Base-by-base conservation (phyloP, 768 basidiomycete genomes). In the Hemileccinum rubropunctum region DNA sequence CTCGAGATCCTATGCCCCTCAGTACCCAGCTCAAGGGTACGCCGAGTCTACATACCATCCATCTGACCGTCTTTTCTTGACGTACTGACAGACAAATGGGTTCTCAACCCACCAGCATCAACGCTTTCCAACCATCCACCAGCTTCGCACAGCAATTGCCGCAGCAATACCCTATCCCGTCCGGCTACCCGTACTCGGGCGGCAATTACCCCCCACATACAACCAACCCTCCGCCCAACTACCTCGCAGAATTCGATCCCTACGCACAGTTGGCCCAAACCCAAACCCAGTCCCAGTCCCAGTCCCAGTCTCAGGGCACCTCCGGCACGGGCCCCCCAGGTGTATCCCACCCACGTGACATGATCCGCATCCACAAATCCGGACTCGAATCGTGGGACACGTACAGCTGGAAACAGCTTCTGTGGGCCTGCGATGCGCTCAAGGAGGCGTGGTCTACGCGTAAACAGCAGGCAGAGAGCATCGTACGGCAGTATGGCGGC, bases 351-450 rank as follows among this genome's bases (percentile, higher is more conserved):
- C 89, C 89, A 0, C 79, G 86, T 35, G 80, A 87, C 39, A 80
- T 75, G 54, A 80, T 91, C 47, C 81, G 80, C 39, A 65, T 67
- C 3, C 79, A 89, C 64, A 90, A 89, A 56, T 60, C 71, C 0
- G 80, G 82, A 62, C 73, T 91, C 23, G 89, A 89, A 56, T 70
- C 77, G 7, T 90, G 88, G 88, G 84, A 89, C 57, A 33, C 67
- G 7, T 80, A 78, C 49, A 69, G 83, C 12, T 90, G 88, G 88
- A 88, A 83, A 64, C 85, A 87, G 68, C 72, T 83, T 33, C 64
- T 88, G 26, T 68, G 67, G 50, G 59, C 77, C 0, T 86, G 89
- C 51, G 85, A 90, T 46, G 70, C 71, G 11, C 75, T 91, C 56
- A 85, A 83, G 67, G 66, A 69, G 20, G 76, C 83, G 1, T 91